Base-by-base conservation (phyloP, 1,284 basidiomycete genomes). In the Cutaneotrichosporon sp. region DNA sequence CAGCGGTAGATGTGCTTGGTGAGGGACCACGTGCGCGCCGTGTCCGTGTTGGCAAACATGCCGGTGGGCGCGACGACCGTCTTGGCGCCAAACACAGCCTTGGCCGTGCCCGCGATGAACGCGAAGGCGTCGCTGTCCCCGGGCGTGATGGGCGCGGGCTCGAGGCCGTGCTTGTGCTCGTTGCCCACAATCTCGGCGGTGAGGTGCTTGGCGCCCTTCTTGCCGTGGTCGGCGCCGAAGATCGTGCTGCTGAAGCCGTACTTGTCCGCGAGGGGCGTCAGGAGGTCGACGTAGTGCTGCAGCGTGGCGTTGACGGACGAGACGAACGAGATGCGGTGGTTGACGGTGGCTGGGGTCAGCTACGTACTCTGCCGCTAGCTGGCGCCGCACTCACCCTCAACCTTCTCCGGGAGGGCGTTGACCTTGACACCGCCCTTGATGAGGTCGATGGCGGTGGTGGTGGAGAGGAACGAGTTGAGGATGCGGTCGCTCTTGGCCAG, bases 1-100 rank as follows among this genome's bases (percentile, higher is more conserved):
- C 80, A 83, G 22, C 83, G 75, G 72, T 82, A 84, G 53, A 84
- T 79, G 65, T 79, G 73, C 43, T 73, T 64, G 0, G 82, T 81
- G 6, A 83, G 62, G 36, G 75, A 70, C 81, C 81, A 82, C 66
- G 71, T 71, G 22, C 62, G 66, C 58, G 78, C 76, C 0, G 82
- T 83, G 63, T 84, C 83, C 51, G 78, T 77, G 66, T 80, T 78
- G 54, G 76, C 75, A 69, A 81, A 78, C 82, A 83, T 83, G 16
- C 80, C 78, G 4, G 74, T 76, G 1, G 83, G 83, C 1, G 79
- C 72, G 2, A 83, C 81, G 42, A 83, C 72, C 3, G 80, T 72
- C 22, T 81, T 73, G 20, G 76, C 66, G 16, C 77, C 75, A 64
- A 80, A 80, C n/a, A 80, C 68, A 51, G 73, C 66, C 47, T 77